Evolutionary conservation across 257 asterid species (phyloP).

Genomic region (Pogostemon cablin): DNA sequence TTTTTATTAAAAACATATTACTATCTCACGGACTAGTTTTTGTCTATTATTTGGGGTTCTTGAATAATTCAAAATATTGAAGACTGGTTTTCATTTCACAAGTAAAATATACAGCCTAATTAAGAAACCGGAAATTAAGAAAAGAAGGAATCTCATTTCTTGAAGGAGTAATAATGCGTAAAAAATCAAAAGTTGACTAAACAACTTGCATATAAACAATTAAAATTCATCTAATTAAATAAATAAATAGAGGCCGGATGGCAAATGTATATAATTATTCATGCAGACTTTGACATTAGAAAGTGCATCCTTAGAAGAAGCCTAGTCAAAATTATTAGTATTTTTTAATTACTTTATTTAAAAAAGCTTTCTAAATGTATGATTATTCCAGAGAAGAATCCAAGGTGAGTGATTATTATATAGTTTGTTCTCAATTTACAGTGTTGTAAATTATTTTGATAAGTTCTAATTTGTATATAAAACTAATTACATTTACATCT

Average conservation of each 20-base stretch:
- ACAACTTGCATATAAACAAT: background rate
- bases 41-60: too few species aligned
- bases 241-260: background rate
- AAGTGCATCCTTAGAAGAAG: slow-evolving; percentile 7
- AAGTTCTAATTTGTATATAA: background rate
- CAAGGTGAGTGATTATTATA: background rate
- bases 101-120: too few species aligned
- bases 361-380: too few species aligned
- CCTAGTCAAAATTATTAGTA: background rate
- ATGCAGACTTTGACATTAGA: background rate
- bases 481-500: background rate
- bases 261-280: background rate
- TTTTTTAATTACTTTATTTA: too few species aligned
- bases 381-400: too few species aligned
- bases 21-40: too few species aligned
- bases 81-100: too few species aligned
- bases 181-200: background rate
- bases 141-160: too few species aligned
- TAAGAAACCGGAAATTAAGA: too few species aligned
- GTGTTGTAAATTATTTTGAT: background rate
- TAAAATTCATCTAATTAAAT: background rate
- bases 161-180: too few species aligned
- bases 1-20: too few species aligned
- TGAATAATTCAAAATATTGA: too few species aligned
- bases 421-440: background rate